Base-by-base conservation (phyloP, 2,329 filamentous ascomycete species). In the Lachnellula cervina region DNA sequence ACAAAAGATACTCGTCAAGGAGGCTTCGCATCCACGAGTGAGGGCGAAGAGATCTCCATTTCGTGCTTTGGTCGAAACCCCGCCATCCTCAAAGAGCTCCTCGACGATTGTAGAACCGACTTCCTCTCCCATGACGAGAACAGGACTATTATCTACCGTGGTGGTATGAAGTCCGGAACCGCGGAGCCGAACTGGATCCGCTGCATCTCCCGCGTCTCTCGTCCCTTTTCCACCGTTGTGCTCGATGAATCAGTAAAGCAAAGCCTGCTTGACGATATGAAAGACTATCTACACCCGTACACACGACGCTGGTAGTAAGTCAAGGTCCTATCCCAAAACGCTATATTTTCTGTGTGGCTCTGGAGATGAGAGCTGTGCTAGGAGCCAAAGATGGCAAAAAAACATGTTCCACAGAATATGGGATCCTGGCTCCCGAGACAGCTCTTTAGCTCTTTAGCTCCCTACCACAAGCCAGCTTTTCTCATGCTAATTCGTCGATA, bases 271-370 rank as follows among this genome's bases (percentile, higher is more conserved):
- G 75, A 77, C 43, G 84, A 87, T 62, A 78, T 85, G 34, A 75
- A 74, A 25, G 82, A 87, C 63, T 87, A 87, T 64, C 77, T 88
- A 37, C 75, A 82, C 59, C 83, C 83, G 0, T 71, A 75, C 13
- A 87, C 84, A 0, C 76, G 81, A 45, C 77, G 84, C n/a, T 96
- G 90, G 89, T 96, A 96, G 28, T 32, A 32, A 32, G 28, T 32
- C 28, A 32, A 32, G 9, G 3, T 32, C 9, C 28, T 9, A 32
- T 11, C 28, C 8, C 28, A 32, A 13, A 32, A 32, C 1, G 9
- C 8, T 1, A 11, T 32, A 32, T 32, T 32, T 11, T 32, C 28
- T 32, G 9, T 32, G 28, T 32, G 9, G 28, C 28, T 32, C 9
- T 4, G 4, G 28, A 13, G 28, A 9, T 9, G 9, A 11, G 28